Percentiles rank a stretch among this genome's conserved stretches.
Conservation (phyloP, 1,139 yeast species). For the Saccharomyces hybrid region DNA sequence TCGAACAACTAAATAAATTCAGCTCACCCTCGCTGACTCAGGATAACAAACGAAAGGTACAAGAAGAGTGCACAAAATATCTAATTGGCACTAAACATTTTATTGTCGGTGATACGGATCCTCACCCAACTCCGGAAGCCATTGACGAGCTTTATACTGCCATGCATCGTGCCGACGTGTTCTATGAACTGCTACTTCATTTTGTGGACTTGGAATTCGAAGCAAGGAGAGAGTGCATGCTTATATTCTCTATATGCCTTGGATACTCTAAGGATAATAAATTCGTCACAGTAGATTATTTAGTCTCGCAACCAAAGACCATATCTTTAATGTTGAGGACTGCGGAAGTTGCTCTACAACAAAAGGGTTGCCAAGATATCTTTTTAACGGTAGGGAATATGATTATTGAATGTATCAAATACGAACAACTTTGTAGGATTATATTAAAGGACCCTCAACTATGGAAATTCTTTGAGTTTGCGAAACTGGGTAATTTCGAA, state of each 20-base stretch:
- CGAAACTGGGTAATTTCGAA: slow-evolving; percentile 73
- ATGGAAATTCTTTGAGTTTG: slow-evolving; percentile 81
- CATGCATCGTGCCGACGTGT: slow-evolving; percentile 51
- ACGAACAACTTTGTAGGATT: slow-evolving; percentile 59
- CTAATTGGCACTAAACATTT: slow-evolving; percentile 61
- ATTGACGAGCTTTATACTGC: slow-evolving; percentile 44
- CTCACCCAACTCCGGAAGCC: slow-evolving; percentile 69
- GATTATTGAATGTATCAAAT: slow-evolving; percentile 76
- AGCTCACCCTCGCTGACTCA: slow-evolving; percentile 22
- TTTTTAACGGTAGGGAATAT: slow-evolving; percentile 74
- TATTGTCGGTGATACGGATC: slow-evolving; percentile 64
- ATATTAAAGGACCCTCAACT: slow-evolving; percentile 51
- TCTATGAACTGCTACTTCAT: slow-evolving; percentile 51
- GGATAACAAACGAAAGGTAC: slow-evolving; percentile 51
- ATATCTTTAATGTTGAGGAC: slow-evolving; percentile 57
- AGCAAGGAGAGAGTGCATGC: slow-evolving; percentile 74
- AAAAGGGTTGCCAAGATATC: slow-evolving; percentile 39
- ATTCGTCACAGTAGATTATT: slow-evolving; percentile 82
- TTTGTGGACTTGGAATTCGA: slow-evolving; percentile 73
- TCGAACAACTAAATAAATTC: slow-evolving; percentile 64
- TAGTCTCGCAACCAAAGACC: slow-evolving; percentile 60
- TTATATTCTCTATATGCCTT: slow-evolving; percentile 65
- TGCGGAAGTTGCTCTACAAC: slow-evolving; percentile 47
- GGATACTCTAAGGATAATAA: slow-evolving; percentile 73
- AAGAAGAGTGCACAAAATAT: slow-evolving; percentile 71